Conservation (phyloP, 106 monocot species). For the Apostasia shenzhenica region DNA sequence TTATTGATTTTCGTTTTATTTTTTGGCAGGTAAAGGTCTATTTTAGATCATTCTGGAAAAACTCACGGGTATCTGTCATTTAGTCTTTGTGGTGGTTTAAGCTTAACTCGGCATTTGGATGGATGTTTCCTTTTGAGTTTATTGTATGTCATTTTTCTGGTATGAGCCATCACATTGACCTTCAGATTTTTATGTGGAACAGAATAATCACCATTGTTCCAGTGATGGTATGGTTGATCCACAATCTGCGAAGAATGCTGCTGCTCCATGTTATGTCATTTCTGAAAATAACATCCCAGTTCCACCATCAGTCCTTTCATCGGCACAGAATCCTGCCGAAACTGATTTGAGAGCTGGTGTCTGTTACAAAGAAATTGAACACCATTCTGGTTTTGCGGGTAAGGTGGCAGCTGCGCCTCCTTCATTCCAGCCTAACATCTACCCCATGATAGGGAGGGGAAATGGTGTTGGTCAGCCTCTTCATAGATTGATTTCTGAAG, state of each 20-base stretch:
- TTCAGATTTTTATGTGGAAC: slow-evolving; percentile 8
- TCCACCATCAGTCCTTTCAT: slow-evolving; percentile 26
- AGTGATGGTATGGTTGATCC: slow-evolving; percentile 29
- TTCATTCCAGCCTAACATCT: slow-evolving; percentile 25
- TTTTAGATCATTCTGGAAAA: slow-evolving; percentile 78
- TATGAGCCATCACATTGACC: neutral
- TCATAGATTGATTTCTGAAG: slow-evolving; percentile 28
- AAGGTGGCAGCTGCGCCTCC: slow-evolving; percentile 13
- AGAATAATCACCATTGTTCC: slow-evolving; percentile 48
- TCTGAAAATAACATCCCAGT: slow-evolving; percentile 26
- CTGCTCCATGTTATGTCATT: slow-evolving; percentile 27
- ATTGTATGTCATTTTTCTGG: neutral
- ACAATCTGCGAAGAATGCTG: slow-evolving; percentile 33
- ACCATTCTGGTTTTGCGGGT: slow-evolving; percentile 22
- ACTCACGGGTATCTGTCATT: slow-evolving; percentile 41
- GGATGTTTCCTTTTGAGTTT: slow-evolving; percentile 12
- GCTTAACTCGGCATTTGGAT: slow-evolving; percentile 2
- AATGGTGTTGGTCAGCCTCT: slow-evolving; percentile 15
- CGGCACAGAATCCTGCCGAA: slow-evolving; percentile 23
- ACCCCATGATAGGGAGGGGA: slow-evolving; percentile 20
- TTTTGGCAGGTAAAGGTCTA: slow-evolving; percentile 65
- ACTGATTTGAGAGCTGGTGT: slow-evolving; percentile 24
- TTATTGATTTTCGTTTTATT: slow-evolving; percentile 20
- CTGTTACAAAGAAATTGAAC: slow-evolving; percentile 33
- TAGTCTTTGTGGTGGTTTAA: neutral